phyloP scores from a whole-genome alignment of 805 yeast genomes.

The Sungouiozyma ichnusensis region DNA sequence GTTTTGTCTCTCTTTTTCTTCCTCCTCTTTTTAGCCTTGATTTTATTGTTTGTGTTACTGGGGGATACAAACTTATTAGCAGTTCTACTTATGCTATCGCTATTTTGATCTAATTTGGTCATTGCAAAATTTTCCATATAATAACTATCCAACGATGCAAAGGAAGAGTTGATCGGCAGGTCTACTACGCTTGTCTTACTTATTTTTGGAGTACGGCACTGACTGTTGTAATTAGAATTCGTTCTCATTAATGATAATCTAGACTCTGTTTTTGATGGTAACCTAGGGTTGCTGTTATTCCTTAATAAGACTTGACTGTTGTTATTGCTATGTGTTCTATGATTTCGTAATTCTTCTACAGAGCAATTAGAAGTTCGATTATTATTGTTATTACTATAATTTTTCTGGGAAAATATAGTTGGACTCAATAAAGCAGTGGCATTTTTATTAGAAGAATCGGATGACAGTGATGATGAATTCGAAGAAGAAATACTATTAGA shows the following conservation, averaged over 20 bases:
- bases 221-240: neutral
- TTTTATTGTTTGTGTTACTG: neutral
- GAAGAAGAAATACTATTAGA: neutral
- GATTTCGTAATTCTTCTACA: neutral
- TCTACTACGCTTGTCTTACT: slow-evolving; percentile 31
- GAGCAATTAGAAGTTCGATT: neutral
- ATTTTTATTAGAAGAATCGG: neutral
- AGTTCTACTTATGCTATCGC: neutral
- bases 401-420: neutral
- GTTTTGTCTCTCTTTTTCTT: neutral
- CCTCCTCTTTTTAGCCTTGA: neutral
- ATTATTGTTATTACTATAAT: neutral
- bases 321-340: too few species aligned
- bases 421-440: neutral
- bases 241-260: neutral
- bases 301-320: neutral
- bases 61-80: slow-evolving; percentile 1
- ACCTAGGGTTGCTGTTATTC: neutral
- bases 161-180: slow-evolving; percentile 59
- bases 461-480: neutral
- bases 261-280: neutral
- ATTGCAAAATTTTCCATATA: slow-evolving; percentile 44
- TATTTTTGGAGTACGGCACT: neutral
- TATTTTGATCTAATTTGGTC: slow-evolving; percentile 10
- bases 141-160: slow-evolving; percentile 60